phyloP scores from a whole-genome alignment of 2,329 filamentous ascomycete species.

The Geoglossum cookeanum region DNA sequence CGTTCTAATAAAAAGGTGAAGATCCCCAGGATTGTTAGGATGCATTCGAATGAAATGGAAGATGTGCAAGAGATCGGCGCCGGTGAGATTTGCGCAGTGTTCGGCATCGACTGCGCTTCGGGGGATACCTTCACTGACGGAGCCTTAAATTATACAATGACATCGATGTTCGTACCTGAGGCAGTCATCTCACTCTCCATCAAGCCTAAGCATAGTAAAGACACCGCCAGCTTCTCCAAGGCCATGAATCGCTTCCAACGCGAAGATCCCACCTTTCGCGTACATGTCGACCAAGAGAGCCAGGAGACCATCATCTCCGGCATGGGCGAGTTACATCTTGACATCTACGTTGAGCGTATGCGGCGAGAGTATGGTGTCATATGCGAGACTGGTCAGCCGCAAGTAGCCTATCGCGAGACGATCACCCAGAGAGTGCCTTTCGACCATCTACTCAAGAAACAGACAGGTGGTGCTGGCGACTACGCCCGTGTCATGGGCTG shows the following conservation, averaged over 20 bases:
- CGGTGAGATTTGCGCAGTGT: constrained; percentile 95
- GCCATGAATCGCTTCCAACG: constrained; percentile 98
- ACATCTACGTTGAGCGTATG: constrained; percentile 95
- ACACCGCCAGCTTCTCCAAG: constrained; percentile 89
- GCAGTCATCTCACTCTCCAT: constrained; percentile 97
- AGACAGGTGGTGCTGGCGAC: constrained; percentile 88
- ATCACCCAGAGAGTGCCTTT: constrained; percentile 64
- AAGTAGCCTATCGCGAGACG: constrained; percentile 93
- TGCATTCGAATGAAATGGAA: constrained; percentile 99
- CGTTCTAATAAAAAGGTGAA: constrained; percentile 91
- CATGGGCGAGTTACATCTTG: constrained; percentile 93
- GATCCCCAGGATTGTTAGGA: constrained; percentile 90
- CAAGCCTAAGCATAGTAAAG: constrained; percentile 82
- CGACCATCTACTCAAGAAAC: constrained; percentile 87
- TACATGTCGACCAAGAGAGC: constrained; percentile 78
- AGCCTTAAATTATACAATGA: constrained; percentile 81
- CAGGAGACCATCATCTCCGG: constrained; percentile 96
- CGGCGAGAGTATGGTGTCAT: constrained; percentile 93
- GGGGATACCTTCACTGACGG: constrained; percentile 98
- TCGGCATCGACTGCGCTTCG: constrained; percentile 92
- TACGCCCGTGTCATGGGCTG: constrained; percentile 83
- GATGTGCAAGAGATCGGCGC: constrained; percentile 83
- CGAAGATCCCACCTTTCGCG: constrained; percentile 93
- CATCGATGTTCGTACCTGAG: constrained; percentile 94
- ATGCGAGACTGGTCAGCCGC: constrained; percentile 85